Base-by-base conservation (phyloP, 805 yeast genomes). In the Zygosaccharomyces bisporus region DNA sequence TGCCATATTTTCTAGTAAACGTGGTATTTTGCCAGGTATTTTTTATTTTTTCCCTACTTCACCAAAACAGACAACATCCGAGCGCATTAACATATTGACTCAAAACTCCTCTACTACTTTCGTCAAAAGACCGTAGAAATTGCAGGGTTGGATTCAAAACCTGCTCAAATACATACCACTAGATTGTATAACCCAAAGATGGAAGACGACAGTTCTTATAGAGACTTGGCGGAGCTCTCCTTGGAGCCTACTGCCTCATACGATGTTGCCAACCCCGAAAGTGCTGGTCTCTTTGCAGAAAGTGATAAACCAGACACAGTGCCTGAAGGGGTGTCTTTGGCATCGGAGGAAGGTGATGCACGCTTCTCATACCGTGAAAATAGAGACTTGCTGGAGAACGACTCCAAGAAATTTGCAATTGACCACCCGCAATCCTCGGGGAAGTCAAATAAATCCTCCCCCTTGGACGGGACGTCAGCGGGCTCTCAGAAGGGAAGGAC, bases 311-410 rank as follows among this genome's bases (percentile, higher is more conserved):
- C 27, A 3, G 50, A 43, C 6, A 40, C 32, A n/a, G 40, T 33
- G 4, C 20, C 48, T 4, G 45, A 39, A 25, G 43, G 50, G 16
- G 47, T 47, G 18, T 50, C 44, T 30, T 13, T 37, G 9, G 40
- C 32, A 25, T 19, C 40, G 16, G 20, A 13, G 7, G 32, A 25
- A 8, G 23, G 32, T 6, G 40, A 37, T 25, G 56, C 69, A 2
- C 58, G 62, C 35, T 63, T 57, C 30, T 63, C 68, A 1, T 65
- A 63, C 41, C 61, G 56, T 31, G 68, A 65, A 39, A 55, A 54
- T 31, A 58, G 58, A 37, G 52, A 62, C 27, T 47, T 61, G 30
- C 39, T 61, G 16, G 67, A 65, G 6, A 55, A 60, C 23, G 63
- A 55, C 20, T 55, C 59, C 17, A 65, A 64, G 34, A 54, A 56